Evolutionary conservation across 2,329 filamentous ascomycete genomes (phyloP).

Genomic region (Didymella pomorum): DNA sequence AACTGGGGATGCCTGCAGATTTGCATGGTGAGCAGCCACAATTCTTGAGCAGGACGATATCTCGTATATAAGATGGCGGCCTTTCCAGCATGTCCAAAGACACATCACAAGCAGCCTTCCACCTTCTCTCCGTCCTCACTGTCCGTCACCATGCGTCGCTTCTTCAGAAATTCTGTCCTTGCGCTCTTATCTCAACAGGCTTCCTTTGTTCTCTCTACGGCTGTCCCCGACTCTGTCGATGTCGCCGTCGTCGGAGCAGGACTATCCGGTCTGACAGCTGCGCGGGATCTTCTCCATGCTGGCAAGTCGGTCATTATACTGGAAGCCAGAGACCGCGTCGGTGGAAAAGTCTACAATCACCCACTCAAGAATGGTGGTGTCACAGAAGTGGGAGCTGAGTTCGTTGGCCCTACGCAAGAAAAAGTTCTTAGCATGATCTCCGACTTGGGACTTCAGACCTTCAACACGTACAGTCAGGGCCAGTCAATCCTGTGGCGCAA

Average conservation of each 20-base stretch:
- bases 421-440: slow-evolving; percentile 27
- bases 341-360: slow-evolving; percentile 58
- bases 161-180: not conserved
- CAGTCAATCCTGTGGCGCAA: slow-evolving; percentile 29
- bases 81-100: not conserved
- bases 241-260: slow-evolving; percentile 58
- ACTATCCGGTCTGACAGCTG: slow-evolving; percentile 37
- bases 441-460: slow-evolving; percentile 30
- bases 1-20: not conserved
- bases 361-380: slow-evolving; percentile 30
- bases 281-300: slow-evolving; percentile 48
- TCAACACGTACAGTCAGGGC: slow-evolving; percentile 27
- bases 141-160: not conserved
- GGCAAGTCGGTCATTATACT: slow-evolving; percentile 56
- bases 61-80: not conserved
- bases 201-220: not conserved
- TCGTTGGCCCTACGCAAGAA: slow-evolving; percentile 36
- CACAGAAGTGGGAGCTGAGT: slow-evolving; percentile 36
- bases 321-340: slow-evolving; percentile 60
- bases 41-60: not conserved
- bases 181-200: not conserved
- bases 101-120: not conserved
- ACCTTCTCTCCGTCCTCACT: not conserved
- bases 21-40: not conserved
- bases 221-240: slow-evolving; percentile 24